Evolutionary conservation across 2,329 filamentous ascomycete genomes (phyloP), one percentile per base, ranked within the genome.

Genomic region (Xylariomycetidae sp.): DNA sequence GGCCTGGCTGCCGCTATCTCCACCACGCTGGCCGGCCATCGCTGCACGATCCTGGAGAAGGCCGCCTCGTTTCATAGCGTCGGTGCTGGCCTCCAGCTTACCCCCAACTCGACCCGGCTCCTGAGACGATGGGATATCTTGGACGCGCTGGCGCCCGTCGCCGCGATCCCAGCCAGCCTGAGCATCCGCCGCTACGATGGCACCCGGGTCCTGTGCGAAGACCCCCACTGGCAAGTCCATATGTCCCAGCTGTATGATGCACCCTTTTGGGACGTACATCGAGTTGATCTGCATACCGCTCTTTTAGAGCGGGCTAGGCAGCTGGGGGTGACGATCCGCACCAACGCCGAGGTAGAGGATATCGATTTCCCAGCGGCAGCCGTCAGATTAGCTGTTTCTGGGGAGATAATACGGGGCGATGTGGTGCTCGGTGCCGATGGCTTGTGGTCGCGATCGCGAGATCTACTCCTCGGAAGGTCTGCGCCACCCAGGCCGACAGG

Each of bases 401-500:
- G 58, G 2, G 35, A 46, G 10, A 50, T 48, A 3, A 50, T 67
- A 14, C 37, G 50, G 4, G 63, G 58, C 0, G 68, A 72, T 41
- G 46, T 70, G 2, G 47, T 73, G 5, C 54, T 73, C 31, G 68
- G 65, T n/a, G 62, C 67, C 5, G 69, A 72, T 44, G 70, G 69
- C 2, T 58, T 70, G 27, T 68, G 66, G 50, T 64, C 59, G 7
- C 38, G 49, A 25, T 63, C 61, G 32, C 63, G 70, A 4, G 61
- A 67, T 34, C 51, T 58, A 6, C 54, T 77, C n/a, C 46, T 73
- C 6, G 62, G 63, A 3, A 51, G 53, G 10, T 47, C 56, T 0
- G 62, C 69, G 41, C 64, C 67, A 0, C 69, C 72, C 2, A 51
- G 63, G 11, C 60, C 66, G 30, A 77, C 74, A 0, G 74, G 74